A percentile compares a stretch with the other conserved stretches of the same genome.
These are phyloP conservation scores for Diaporthe caulivora DNA, from an alignment of 2,329 filamentous ascomycete species.

Conservation along the genomic window DNA sequence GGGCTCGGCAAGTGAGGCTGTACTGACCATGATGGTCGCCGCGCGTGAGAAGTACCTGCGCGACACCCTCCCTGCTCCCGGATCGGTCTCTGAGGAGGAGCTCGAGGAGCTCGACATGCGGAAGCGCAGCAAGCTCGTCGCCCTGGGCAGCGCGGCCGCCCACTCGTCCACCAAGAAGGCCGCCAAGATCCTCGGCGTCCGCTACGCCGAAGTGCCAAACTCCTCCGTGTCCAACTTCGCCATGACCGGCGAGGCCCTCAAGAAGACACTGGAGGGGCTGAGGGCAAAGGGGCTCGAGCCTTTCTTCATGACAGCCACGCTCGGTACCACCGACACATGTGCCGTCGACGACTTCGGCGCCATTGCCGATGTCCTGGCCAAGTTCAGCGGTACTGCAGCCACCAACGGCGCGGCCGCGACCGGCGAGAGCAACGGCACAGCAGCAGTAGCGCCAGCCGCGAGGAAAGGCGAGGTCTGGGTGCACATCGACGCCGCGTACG, in stretches of 20 bases:
- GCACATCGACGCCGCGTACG: slow-evolving; percentile 94
- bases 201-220: slow-evolving; percentile 78
- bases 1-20: slow-evolving; percentile 88
- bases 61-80: slow-evolving; percentile 65
- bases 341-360: slow-evolving; percentile 85
- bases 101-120: slow-evolving; percentile 78
- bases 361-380: slow-evolving; percentile 67
- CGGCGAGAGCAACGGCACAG: neutral
- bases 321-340: slow-evolving; percentile 91
- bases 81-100: slow-evolving; percentile 59
- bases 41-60: slow-evolving; percentile 84
- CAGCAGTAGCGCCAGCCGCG: slow-evolving; percentile 25
- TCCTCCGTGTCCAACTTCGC: slow-evolving; percentile 73
- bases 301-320: slow-evolving; percentile 85
- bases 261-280: slow-evolving; percentile 72
- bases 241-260: slow-evolving; percentile 75
- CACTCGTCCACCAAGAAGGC: slow-evolving; percentile 91
- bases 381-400: slow-evolving; percentile 44
- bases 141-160: slow-evolving; percentile 81
- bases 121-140: slow-evolving; percentile 79
- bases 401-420: slow-evolving; percentile 4
- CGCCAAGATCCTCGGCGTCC: slow-evolving; percentile 86
- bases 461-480: slow-evolving; percentile 78
- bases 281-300: slow-evolving; percentile 80
- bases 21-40: slow-evolving; percentile 88